These are phyloP conservation scores for Comarum palustre DNA, from an alignment of 306 rosid genomes.

Conservation along the genomic window DNA sequence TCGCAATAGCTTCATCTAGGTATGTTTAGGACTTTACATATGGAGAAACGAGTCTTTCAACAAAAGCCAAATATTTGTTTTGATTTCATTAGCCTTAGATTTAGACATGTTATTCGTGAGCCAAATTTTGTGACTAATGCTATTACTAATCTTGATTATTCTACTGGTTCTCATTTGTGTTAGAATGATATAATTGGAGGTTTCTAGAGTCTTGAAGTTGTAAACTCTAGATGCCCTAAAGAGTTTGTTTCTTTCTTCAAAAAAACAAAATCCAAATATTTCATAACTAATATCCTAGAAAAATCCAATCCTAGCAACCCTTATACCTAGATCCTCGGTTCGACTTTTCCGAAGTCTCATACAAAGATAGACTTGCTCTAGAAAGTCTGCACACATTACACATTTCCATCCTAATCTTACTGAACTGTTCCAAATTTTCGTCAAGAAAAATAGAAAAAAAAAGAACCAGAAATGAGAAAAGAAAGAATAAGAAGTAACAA, in stretches of 20 bases:
- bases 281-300: neutral
- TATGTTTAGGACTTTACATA: too few species aligned
- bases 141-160: too few species aligned
- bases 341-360: neutral
- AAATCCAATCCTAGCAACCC: neutral
- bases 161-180: too few species aligned
- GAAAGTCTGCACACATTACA: neutral
- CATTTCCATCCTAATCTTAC: neutral
- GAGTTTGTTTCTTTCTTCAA: too few species aligned
- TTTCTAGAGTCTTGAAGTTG: too few species aligned
- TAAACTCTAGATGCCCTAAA: too few species aligned
- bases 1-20: neutral
- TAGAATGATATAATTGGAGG: too few species aligned
- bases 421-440: neutral
- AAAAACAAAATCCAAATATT: neutral
- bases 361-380: neutral
- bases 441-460: neutral
- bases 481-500: neutral
- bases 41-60: too few species aligned
- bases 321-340: neutral
- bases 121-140: too few species aligned
- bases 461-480: neutral
- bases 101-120: too few species aligned
- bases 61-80: neutral
- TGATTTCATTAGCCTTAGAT: too few species aligned